A percentile compares a stretch with the other conserved stretches of the same genome.
Conservation (phyloP, 2,329 filamentous ascomycete species). For the Epichloe amarillans region DNA sequence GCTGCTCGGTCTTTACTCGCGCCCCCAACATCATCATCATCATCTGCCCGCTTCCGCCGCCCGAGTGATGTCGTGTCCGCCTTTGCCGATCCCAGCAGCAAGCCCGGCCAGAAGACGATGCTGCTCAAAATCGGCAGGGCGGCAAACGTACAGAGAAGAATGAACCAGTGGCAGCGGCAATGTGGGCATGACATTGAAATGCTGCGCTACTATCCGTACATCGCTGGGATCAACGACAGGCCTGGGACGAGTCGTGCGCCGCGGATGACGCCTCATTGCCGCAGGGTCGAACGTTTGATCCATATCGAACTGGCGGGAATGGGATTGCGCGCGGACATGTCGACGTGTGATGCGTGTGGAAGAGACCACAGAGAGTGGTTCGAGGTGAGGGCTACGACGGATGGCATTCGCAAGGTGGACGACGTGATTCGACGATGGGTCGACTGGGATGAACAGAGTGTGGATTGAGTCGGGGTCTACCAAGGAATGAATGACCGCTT, state of each 20-base stretch:
- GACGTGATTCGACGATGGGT: conserved; percentile 74
- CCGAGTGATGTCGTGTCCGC: conserved; percentile 42
- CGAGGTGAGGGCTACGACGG: conserved; percentile 62
- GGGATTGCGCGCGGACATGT: conserved; percentile 38
- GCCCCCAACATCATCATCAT: conserved; percentile 23
- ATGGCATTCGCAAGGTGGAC: conserved; percentile 53
- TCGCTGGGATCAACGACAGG: conserved; percentile 29
- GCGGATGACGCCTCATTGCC: conserved; percentile 69
- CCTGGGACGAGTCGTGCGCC: conserved; percentile 22
- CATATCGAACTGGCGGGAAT: conserved; percentile 71
- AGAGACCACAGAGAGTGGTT: conserved; percentile 92
- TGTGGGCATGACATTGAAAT: conserved; percentile 82
- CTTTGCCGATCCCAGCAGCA: conserved; percentile 26
- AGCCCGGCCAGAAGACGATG: conserved; percentile 41
- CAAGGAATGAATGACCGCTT: too few relatives aligned
- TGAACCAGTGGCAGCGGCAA: conserved; percentile 89
- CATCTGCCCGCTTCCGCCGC: conserved; percentile 26
- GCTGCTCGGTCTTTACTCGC: conserved; percentile 45
- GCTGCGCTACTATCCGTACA: conserved; percentile 83
- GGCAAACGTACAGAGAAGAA: conserved; percentile 74
- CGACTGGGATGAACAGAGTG: conserved; percentile 56
- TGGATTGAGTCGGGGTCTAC: not conserved
- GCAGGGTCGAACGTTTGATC: conserved; percentile 79
- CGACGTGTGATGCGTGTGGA: conserved; percentile 63
- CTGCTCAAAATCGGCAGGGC: conserved; percentile 55